Percentiles rank a stretch among this genome's conserved stretches.
Evolutionary conservation across 2,329 filamentous ascomycete genomes (phyloP).

Genomic region (Fusarium veterinarium): DNA sequence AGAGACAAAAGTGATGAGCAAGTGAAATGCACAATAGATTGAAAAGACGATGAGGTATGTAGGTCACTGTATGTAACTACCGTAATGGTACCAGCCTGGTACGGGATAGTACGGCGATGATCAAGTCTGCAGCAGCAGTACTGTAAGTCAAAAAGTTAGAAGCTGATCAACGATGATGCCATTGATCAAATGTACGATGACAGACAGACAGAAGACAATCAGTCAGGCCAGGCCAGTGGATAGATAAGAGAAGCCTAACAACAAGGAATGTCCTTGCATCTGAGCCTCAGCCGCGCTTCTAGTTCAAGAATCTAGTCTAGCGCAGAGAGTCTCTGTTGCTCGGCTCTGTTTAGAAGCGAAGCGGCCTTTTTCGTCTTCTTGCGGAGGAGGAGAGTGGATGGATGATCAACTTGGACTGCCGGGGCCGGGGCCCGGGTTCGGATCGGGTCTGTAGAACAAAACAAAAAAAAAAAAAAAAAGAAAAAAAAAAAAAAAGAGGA

Average conservation of each 20-base stretch:
- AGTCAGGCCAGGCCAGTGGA: constrained; percentile 17
- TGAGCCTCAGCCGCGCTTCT: constrained; percentile 30
- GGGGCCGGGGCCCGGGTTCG: constrained; percentile 43
- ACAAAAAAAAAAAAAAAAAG: neutral
- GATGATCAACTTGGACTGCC: constrained; percentile 21
- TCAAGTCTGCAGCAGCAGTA: constrained; percentile 7
- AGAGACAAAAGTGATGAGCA: constrained; percentile 1
- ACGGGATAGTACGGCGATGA: constrained; percentile 25
- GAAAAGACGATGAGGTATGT: constrained; percentile 9
- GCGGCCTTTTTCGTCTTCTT: constrained; percentile 26
- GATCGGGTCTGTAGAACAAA: constrained; percentile 32
- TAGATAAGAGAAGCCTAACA: constrained; percentile 16
- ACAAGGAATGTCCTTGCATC: constrained; percentile 36
- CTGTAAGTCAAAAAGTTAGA: constrained; percentile 6
- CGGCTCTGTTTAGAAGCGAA: constrained; percentile 2
- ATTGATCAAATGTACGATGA: constrained; percentile 23
- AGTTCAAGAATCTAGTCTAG: constrained; percentile 19
- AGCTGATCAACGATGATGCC: constrained; percentile 20
- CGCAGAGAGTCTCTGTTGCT: neutral
- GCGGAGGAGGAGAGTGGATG: constrained; percentile 28
- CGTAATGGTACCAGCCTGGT: constrained; percentile 25
- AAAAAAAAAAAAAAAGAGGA: constrained; percentile 29
- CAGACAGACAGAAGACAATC: neutral
- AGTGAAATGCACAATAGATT: constrained; percentile 20
- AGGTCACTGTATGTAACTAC: neutral